Base-by-base conservation (phyloP, 2,329 filamentous ascomycete species). In the Fusarium sp. region DNA sequence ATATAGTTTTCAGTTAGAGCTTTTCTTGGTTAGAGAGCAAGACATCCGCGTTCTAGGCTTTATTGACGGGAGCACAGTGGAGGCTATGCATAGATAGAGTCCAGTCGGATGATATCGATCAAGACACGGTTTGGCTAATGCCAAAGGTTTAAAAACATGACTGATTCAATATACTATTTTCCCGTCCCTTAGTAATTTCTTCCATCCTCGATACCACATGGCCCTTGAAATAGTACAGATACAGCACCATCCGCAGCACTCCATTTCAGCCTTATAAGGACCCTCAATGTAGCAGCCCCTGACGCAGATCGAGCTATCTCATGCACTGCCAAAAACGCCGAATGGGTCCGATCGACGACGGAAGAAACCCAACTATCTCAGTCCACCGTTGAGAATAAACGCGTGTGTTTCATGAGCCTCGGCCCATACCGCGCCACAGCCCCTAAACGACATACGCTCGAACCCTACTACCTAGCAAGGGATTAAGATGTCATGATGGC, bases 391-490 rank as follows among this genome's bases (percentile, higher is more conserved):
- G 28, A 28, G 26, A 46, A 42, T 38, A 49, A 48, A 44, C 61
- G 26, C 22, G 28, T 6, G 39, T 31, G 19, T 47, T 35, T 56
- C 57, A 53, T 54, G 32, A 48, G 25, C 49, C 52, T 58, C 57
- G 61, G 61, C 44, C 61, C 61, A 61, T 53, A 54, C 57, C 62
- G 52, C 45, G 26, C 19, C 35, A 19, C 25, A 39, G 31, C 19
- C 11, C 32, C 25, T 19, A 29, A 28, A 47, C 0, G 7, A 25
- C 15, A 53, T 5, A 3, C 29, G 32, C 39, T 46, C 31, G 22
- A 12, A 40, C 13, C 9, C 5, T 35, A 11, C 22, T 44, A 36
- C 24, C 25, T 10, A 38, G 19, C 13, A 19, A 19, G 19, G 19
- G 19, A 19, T 19, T 10, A 25, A 38, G 29, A 31, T 13, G 31